Conservation (phyloP, 2,329 filamentous ascomycete species). For the Herpotrichia juniperi region DNA sequence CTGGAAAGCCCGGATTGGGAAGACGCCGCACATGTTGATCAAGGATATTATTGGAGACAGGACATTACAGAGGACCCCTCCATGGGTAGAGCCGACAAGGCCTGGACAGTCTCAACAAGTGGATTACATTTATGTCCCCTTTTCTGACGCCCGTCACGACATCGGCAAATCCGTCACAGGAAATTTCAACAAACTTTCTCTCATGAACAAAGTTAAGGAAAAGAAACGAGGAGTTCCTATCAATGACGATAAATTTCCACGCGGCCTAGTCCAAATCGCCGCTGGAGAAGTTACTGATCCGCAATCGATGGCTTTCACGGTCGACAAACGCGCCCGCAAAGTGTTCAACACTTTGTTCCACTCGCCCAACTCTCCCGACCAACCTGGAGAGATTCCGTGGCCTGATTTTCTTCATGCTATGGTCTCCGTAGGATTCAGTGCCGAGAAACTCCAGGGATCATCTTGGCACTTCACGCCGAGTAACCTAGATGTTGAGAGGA, state of each 20-base stretch:
- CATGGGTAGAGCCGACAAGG: constrained; percentile 50
- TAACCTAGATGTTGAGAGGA: constrained; percentile 50
- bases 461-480: constrained; percentile 64
- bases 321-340: constrained; percentile 48
- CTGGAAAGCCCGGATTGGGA: constrained; percentile 2
- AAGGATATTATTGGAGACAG: constrained; percentile 31
- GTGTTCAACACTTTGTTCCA: constrained; percentile 44
- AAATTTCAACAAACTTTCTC: constrained; percentile 5
- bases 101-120: not conserved
- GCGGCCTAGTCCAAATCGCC: not conserved
- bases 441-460: constrained; percentile 65
- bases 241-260: not conserved
- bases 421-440: constrained; percentile 55
- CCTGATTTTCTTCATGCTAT: constrained; percentile 61
- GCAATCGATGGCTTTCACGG: not conserved
- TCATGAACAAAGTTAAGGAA: constrained; percentile 5
- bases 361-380: constrained; percentile 32
- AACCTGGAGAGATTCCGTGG: constrained; percentile 60
- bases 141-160: constrained; percentile 12
- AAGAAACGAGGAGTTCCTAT: constrained; percentile 10
- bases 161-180: not conserved
- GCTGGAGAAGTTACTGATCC: not conserved
- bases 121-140: constrained; percentile 2
- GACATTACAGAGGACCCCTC: constrained; percentile 53
- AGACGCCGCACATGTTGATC: constrained; percentile 7